Base-by-base conservation (phyloP, 768 basidiomycete species). In the Imleria badia region DNA sequence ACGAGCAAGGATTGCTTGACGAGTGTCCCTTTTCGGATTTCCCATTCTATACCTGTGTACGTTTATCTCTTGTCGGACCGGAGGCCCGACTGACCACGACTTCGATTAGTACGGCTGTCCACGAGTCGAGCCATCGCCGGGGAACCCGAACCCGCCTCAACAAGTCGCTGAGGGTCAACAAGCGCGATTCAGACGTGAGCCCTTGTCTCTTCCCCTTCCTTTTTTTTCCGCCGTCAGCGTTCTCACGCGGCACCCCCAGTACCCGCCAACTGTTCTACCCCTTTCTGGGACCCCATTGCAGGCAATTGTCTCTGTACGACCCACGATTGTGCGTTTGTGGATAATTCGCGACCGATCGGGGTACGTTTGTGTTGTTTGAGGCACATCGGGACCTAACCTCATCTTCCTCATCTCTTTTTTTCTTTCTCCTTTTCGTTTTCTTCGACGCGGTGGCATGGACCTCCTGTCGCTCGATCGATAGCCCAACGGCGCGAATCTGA, bases 181-280 rank as follows among this genome's bases (percentile, higher is more conserved):
- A 46, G 60, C 75, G 54, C 81, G 87, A 50, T 74, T 72, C 70
- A 75, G 87, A 65, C 65, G 87, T 89, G 63, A 66, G 81, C 22
- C n/a, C 12, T 23, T 19, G 7, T 43, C 30, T 14, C 26, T 20
- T n/a, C n/a, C n/a, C n/a, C n/a, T n/a, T n/a, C n/a, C n/a, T n/a
- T n/a, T n/a, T 34, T 23, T 73, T 48, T 20, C 34, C 15, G 5
- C 26, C 38, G n/a, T 47, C 17, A 36, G 46, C 15, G 13, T 29
- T 19, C 26, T 36, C n/a, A 36, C 26, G 26, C 11, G 15, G 7
- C 10, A 19, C 87, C 22, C 53, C 76, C 20, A n/a, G n/a, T n/a
- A n/a, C n/a, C n/a, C n/a, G n/a, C n/a, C n/a, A 87, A 87, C 72
- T 90, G 88, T 69, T 85, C 85, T 5, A 90, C 87, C 11, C 78